Base-by-base conservation (phyloP, 1,139 yeast species). In the Petasospora fabianii region DNA sequence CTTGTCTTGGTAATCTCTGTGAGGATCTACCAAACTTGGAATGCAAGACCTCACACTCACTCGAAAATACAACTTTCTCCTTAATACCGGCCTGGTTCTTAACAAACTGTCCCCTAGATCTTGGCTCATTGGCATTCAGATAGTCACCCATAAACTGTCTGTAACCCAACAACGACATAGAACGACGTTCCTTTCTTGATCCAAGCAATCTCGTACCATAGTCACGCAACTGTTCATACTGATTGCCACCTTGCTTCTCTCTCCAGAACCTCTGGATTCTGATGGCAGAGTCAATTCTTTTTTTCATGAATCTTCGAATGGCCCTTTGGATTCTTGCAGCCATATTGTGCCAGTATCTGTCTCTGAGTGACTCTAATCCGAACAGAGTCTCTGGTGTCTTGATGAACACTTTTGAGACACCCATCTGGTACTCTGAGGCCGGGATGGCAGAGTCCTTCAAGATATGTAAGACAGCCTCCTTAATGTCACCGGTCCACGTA, bases 241-340 rank as follows among this genome's bases (percentile, higher is more conserved):
- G 77, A 59, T 87, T 84, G 30, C 95, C 92, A 47, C 87, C 95
- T 37, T 73, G 76, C 59, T 77, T 78, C 46, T 76, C 81, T 60
- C 94, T 78, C 84, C 95, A 87, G 33, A 88, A 82, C 47, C 82
- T 75, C 65, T 94, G 98, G 34, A 92, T 79, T 36, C 73, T 75
- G 47, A 75, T 79, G 1, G 97, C 97, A 19, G 96, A 92, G 56
- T 87, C 96, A 44, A 81, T 84, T 63, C 90, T 82, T 56, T 86
- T 73, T 59, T 81, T 81, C 46, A 82, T 65, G 58, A 84, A 86
- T 52, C 86, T 72, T 67, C 98, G 77, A 90, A 97, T 88, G 5
- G 98, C 97, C 51, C 97, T 76, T 66, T 94, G 99, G 52, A 94
- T 92, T 54, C 96, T 77, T 2, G 96, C 90, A 3, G 98, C 98